phyloP scores from a whole-genome alignment of 768 basidiomycete species.

The Rhizopogon vulgaris region DNA sequence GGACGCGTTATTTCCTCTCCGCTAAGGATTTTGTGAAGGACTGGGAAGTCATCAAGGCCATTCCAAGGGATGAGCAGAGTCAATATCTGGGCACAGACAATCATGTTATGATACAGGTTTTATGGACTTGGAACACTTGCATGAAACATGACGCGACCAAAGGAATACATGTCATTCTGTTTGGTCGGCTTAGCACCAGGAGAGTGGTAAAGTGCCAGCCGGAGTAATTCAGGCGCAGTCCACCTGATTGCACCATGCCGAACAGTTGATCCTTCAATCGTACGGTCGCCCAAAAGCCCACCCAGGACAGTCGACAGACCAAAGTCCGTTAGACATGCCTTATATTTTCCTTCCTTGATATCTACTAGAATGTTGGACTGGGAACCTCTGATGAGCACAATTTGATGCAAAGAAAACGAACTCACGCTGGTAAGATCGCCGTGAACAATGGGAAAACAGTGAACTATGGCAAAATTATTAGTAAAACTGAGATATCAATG shows the following conservation, averaged over 20 bases:
- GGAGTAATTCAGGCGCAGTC: slow-evolving; percentile 15
- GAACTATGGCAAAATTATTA: slow-evolving; percentile 5
- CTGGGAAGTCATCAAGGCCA: background rate
- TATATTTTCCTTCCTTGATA: slow-evolving; percentile 9
- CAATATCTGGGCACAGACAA: background rate
- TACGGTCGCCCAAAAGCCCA: slow-evolving; percentile 20
- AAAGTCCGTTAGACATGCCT: slow-evolving; percentile 38
- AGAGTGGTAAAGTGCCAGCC: slow-evolving; percentile 13
- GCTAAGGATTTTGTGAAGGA: background rate
- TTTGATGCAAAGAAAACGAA: background rate
- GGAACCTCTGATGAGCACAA: too few relatives aligned
- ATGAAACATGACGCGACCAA: slow-evolving; percentile 21
- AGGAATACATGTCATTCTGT: slow-evolving; percentile 35
- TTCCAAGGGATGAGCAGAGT: background rate
- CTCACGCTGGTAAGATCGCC: slow-evolving; percentile 13
- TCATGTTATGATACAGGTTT: background rate
- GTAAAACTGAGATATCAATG: background rate
- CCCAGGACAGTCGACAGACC: slow-evolving; percentile 35
- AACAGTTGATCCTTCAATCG: slow-evolving; percentile 23
- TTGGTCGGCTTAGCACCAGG: slow-evolving; percentile 1
- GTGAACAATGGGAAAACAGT: slow-evolving; percentile 10
- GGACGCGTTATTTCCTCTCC: background rate
- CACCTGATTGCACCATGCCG: background rate
- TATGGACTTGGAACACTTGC: background rate
- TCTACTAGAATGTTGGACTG: slow-evolving; percentile 16